A percentile compares a stretch with the other conserved stretches of the same genome.
These are phyloP conservation scores for Lipomyces anomalus DNA, from an alignment of 805 yeast species.

Conservation along the genomic window DNA sequence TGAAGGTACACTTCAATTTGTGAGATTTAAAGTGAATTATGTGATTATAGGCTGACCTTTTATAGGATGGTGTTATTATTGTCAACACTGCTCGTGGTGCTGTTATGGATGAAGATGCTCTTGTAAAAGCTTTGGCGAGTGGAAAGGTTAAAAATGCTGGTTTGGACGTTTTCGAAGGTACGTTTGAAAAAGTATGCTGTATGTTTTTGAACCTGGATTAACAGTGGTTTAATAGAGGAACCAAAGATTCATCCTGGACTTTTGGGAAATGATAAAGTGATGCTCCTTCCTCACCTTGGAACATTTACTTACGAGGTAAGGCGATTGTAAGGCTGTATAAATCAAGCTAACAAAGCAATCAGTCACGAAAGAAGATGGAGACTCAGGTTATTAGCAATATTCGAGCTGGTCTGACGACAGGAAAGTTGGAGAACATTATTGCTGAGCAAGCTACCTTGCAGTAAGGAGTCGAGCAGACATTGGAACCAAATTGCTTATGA, in stretches of 20 bases:
- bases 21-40: no score
- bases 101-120: conserved; percentile 55
- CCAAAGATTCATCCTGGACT: conserved; percentile 56
- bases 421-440: conserved; percentile 45
- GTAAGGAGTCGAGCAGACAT: no score
- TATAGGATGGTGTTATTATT: conserved; percentile 65
- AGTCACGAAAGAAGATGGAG: conserved; percentile 73
- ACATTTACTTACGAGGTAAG: conserved; percentile 57
- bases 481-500: no score
- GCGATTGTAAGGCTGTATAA: no score
- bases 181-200: no score
- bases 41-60: no score
- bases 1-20: no score
- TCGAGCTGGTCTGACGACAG: conserved; percentile 49
- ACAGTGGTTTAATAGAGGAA: no score
- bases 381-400: conserved; percentile 67
- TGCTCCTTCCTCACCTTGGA: conserved; percentile 84
- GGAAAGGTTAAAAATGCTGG: conserved; percentile 57
- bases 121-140: conserved; percentile 44
- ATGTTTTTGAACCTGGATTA: no score
- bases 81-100: conserved; percentile 90
- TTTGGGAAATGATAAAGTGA: conserved; percentile 43
- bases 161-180: conserved; percentile 59
- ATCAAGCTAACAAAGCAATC: no score
- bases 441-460: conserved; percentile 8